A percentile compares a stretch with the other conserved stretches of the same genome.
Evolutionary conservation across 2,329 filamentous ascomycete species (phyloP).

Genomic region (Cercospora sesami): DNA sequence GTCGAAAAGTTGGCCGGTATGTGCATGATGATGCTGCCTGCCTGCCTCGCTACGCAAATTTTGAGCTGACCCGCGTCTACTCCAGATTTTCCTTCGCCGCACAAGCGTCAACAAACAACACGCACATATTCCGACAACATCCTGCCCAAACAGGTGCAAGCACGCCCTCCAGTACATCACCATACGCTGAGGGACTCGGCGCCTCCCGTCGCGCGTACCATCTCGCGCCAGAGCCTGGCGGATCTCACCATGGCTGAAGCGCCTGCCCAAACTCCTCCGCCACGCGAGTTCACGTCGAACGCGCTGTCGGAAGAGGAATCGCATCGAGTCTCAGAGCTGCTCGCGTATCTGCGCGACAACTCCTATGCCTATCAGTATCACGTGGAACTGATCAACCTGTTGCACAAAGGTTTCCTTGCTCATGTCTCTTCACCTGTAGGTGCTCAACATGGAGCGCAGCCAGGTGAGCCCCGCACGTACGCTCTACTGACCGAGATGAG

Average conservation of each 20-base stretch:
- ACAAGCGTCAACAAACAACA: constrained; percentile 47
- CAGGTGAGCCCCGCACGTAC: constrained; percentile 43
- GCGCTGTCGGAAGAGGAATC: constrained; percentile 48
- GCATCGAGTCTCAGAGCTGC: constrained; percentile 47
- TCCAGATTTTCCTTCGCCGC: constrained; percentile 50
- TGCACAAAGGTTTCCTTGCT: constrained; percentile 51
- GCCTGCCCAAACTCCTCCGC: constrained; percentile 44
- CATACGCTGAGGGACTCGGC: constrained; percentile 27
- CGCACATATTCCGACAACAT: constrained; percentile 38
- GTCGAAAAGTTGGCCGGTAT: constrained; percentile 53
- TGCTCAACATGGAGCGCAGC: constrained; percentile 20
- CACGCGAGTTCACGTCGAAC: constrained; percentile 46
- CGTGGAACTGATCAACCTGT: constrained; percentile 49
- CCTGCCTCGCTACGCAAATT: not conserved
- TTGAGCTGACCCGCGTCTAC: constrained; percentile 21
- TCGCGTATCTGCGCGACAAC: constrained; percentile 47
- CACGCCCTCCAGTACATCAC: constrained; percentile 32
- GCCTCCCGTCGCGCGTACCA: constrained; percentile 40
- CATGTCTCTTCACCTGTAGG: constrained; percentile 40
- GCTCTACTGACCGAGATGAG: constrained; percentile 49
- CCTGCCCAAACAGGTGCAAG: constrained; percentile 34
- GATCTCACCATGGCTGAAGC: constrained; percentile 52
- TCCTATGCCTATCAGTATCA: constrained; percentile 53
- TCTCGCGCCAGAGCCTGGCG: constrained; percentile 47
- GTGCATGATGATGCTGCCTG: constrained; percentile 17